phyloP scores from a whole-genome alignment of 2,329 filamentous ascomycete genomes.

The Zymoseptoria passerinii region DNA sequence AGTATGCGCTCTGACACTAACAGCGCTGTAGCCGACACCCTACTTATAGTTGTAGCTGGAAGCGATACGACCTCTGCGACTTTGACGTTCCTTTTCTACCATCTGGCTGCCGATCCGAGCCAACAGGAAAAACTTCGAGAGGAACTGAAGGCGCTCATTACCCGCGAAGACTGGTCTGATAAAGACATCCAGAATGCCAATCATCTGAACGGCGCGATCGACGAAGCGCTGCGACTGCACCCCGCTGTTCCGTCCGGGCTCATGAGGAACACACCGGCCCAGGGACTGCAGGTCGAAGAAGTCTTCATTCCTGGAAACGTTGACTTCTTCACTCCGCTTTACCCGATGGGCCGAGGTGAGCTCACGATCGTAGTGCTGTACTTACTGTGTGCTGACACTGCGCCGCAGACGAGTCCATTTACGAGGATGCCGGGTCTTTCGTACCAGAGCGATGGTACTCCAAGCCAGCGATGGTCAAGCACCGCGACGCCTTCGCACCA shows the following conservation, averaged over 20 bases:
- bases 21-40: slow-evolving; percentile 9
- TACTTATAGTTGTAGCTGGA: slow-evolving; percentile 30
- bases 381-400: not conserved
- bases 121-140: slow-evolving; percentile 27
- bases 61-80: slow-evolving; percentile 38
- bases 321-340: slow-evolving; percentile 5
- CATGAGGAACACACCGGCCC: slow-evolving; percentile 29
- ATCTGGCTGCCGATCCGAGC: slow-evolving; percentile 27
- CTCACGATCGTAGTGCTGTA: not conserved
- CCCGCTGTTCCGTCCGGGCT: slow-evolving; percentile 33
- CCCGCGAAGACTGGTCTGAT: slow-evolving; percentile 10
- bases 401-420: slow-evolving; percentile 19
- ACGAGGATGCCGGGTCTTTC: slow-evolving; percentile 21
- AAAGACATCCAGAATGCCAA: slow-evolving; percentile 20
- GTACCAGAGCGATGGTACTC: slow-evolving; percentile 31
- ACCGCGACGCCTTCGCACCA: slow-evolving; percentile 30
- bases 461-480: slow-evolving; percentile 28
- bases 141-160: slow-evolving; percentile 24
- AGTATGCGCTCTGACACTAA: not conserved
- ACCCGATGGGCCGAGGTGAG: slow-evolving; percentile 12
- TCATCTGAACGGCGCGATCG: slow-evolving; percentile 35
- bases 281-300: slow-evolving; percentile 29
- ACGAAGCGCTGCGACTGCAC: slow-evolving; percentile 36
- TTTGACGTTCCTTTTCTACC: slow-evolving; percentile 36
- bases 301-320: not conserved